These are phyloP conservation scores for Solanum hybrid DNA, from an alignment of 305 asterid genomes.

Conservation along the genomic window DNA sequence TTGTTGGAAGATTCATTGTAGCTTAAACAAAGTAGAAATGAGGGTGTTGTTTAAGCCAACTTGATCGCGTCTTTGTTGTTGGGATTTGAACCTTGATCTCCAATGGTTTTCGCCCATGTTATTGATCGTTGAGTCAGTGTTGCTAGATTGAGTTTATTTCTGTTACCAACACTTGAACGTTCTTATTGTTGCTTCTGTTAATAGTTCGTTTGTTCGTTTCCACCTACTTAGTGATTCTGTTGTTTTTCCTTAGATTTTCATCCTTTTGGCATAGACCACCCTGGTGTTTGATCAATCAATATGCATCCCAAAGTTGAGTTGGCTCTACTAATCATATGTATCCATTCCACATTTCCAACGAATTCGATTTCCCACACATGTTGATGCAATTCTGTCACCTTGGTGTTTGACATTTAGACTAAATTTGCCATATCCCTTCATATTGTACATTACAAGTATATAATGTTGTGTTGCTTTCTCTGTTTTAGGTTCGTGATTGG, in stretches of 20 bases:
- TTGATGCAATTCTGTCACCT: not conserved
- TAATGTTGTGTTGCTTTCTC: not conserved
- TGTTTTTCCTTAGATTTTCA: not conserved
- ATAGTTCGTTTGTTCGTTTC: not conserved
- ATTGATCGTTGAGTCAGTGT: not conserved
- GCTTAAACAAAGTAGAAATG: not conserved
- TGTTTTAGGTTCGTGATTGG: conserved; percentile 83
- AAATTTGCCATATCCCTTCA: not conserved
- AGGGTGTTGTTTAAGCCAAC: not conserved
- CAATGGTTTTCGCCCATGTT: not conserved
- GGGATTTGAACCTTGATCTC: not conserved
- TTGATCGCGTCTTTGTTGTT: not conserved
- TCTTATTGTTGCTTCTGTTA: not conserved
- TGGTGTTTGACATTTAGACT: not conserved
- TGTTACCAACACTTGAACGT: not conserved
- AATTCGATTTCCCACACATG: not conserved
- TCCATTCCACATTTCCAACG: not conserved
- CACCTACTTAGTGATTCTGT: not conserved
- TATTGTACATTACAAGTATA: not conserved
- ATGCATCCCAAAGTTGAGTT: not conserved
- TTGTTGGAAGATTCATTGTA: not conserved
- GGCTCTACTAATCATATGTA: not conserved
- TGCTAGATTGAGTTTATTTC: not conserved
- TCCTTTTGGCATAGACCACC: not conserved
- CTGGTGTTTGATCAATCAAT: not conserved